Evolutionary conservation across 345 rosid genomes (phyloP).

Genomic region (Bruguiera parviflora): DNA sequence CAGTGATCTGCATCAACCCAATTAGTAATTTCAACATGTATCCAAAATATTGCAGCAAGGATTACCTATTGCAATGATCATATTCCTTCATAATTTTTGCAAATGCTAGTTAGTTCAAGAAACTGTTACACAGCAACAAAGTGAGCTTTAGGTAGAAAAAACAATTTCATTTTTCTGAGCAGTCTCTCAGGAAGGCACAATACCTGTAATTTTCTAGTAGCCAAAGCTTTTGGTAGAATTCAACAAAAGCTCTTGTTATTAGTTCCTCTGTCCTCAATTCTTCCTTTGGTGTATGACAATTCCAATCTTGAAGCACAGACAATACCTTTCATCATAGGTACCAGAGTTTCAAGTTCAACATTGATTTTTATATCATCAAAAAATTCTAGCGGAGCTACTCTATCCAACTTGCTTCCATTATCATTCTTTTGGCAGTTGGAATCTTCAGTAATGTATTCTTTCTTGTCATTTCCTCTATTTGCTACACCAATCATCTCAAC

Average conservation of each 20-base stretch:
- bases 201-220: conserved; percentile 60
- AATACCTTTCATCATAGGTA: conserved; percentile 34
- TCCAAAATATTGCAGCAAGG: not conserved
- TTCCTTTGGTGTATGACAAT: conserved; percentile 31
- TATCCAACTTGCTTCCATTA: not conserved
- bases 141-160: not conserved
- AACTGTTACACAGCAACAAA: conserved; percentile 33
- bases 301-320: conserved; percentile 27
- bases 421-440: conserved; percentile 3
- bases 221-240: conserved; percentile 60
- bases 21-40: not conserved
- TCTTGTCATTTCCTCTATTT: conserved; percentile 11
- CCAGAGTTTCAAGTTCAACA: conserved; percentile 38
- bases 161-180: not conserved
- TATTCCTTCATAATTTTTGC: conserved; percentile 86
- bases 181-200: not conserved
- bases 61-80: conserved; percentile 38
- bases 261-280: conserved; percentile 45
- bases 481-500: conserved; percentile 27
- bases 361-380: conserved; percentile 47
- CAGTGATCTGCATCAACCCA: conserved; percentile 39
- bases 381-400: conserved; percentile 36
- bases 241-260: conserved; percentile 43
- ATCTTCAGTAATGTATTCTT: not conserved
- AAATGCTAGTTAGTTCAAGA: conserved; percentile 65